Evolutionary conservation across 2,329 filamentous ascomycete species (phyloP), one percentile per base, ranked within the genome.

Genomic region (Coniella vitis): DNA sequence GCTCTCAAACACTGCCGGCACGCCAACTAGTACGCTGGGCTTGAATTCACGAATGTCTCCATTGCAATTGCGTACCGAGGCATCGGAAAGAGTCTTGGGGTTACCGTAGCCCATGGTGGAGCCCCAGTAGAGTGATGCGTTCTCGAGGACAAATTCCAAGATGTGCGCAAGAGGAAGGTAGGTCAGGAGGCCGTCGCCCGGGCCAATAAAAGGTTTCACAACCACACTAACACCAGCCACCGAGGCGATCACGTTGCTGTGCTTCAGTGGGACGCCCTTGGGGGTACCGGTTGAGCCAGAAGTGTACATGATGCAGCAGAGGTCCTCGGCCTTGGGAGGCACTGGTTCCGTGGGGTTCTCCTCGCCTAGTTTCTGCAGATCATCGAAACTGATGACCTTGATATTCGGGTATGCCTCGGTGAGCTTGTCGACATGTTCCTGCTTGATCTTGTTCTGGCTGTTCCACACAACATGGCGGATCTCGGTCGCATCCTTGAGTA

Each of bases 91-190:
- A 2, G 89, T 95, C 65, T 86, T 85, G 35, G 87, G 86, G 65
- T 88, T 90, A 55, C 89, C 89, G 66, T 95, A 94, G 38, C 89
- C 89, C 84, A 95, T 89, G 48, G 83, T 87, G 49, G 86, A 81
- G 60, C 89, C 89, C 88, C 88, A 94, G 72, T 80, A 90, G 54
- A 95, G 68, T 52, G 81, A 83, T 10, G 86, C 79, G 61, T 90
- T 91, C 69, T 95, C 89, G 62, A 95, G 93, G 57, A 94, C 86
- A 61, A 89, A 91, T 65, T 95, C 89, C 58, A 95, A 79, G 62
- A 95, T 95, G 63, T 95, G 89, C 2, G 89, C 87, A 47, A 90
- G 79, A 4, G 89, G 89, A 2, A 95, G 81, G 65, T 94, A 95
- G 35, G 89, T 86, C 46, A 95, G 74, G 41, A 95, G 74, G 43